Base-by-base conservation (phyloP, 805 yeast species). In the Danielia reshetovae region DNA sequence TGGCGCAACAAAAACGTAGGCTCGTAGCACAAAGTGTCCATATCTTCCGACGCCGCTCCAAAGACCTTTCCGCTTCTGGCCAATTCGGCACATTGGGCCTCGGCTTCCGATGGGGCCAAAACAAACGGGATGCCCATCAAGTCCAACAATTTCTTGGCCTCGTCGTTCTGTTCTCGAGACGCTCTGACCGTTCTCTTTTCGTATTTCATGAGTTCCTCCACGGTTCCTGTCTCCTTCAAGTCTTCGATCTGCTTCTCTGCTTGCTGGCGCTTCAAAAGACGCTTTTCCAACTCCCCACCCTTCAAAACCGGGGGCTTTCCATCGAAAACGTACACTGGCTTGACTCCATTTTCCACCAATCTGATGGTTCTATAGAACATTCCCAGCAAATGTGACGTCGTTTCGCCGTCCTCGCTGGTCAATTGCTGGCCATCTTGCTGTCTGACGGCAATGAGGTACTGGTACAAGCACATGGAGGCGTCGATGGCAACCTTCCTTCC, bases 401-500 rank as follows among this genome's bases (percentile, higher is more conserved):
- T 90, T 43, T 87, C 95, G 28, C 99, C 99, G 13, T 76, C 76
- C 25, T 85, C 96, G 43, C 77, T 83, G 16, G 93, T 80, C 52
- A 93, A 69, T 55, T 88, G 95, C 43, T 79, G 87, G n/a, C 99
- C 99, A 53, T 93, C 97, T 38, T 84, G 88, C 49, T 90, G 97
- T 54, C 99, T 75, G 4, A 93, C 98, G 0, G 97, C 97, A 53
- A 93, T 89, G 31, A 93, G 70, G 54, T 90, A 93, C 60, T 93
- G 99, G 57, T 93, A 93, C 26, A 93, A 70, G 46, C 95, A 87
- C 98, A 93, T 93, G 7, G 97, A 89, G 3, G 95, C 94, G 64
- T 85, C 90, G 40, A 93, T 89, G 40, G 98, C 98, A n/a, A 93
- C 95, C 65, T 93, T 93, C 29, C 97, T 70, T 1, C 98, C 98